These are phyloP conservation scores for Leccinum olivaceopallidum DNA, from an alignment of 768 basidiomycete genomes.

Conservation along the genomic window DNA sequence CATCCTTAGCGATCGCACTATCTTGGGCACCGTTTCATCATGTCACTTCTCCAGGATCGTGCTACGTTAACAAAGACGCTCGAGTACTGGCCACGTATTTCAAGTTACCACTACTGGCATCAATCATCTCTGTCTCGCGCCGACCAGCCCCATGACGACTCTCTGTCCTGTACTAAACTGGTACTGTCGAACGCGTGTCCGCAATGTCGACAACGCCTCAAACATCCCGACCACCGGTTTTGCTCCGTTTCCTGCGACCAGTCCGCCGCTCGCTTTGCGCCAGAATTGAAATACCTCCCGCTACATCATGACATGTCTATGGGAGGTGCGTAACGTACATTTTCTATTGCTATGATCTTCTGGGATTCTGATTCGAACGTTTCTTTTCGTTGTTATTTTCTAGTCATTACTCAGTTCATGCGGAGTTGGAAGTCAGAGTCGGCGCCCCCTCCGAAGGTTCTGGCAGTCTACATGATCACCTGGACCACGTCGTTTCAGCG, in stretches of 20 bases:
- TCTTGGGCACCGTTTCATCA: not conserved
- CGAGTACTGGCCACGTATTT: not conserved
- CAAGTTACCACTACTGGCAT: too few relatives aligned
- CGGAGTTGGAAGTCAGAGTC: slow-evolving; percentile 7
- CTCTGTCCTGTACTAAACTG: too few relatives aligned
- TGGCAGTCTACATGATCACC: slow-evolving; percentile 22
- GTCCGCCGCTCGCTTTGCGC: slow-evolving; percentile 17
- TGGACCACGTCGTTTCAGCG: slow-evolving; percentile 16
- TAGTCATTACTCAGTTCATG: slow-evolving; percentile 17
- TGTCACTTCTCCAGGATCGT: not conserved
- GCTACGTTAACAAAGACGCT: not conserved
- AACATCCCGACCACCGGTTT: slow-evolving; percentile 19
- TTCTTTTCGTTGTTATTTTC: too few relatives aligned
- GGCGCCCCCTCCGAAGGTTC: slow-evolving; percentile 11
- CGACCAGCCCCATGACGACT: too few relatives aligned
- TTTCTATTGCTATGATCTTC: not conserved
- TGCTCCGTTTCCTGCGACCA: slow-evolving; percentile 18
- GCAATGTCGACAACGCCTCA: slow-evolving; percentile 15
- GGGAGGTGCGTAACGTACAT: slow-evolving; percentile 1
- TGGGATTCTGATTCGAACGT: not conserved
- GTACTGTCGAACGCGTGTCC: slow-evolving; percentile 15
- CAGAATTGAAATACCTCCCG: slow-evolving; percentile 15
- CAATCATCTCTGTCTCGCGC: not conserved
- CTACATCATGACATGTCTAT: slow-evolving; percentile 10
- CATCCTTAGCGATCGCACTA: not conserved